These are phyloP conservation scores for Pseudopithomyces maydicus DNA, from an alignment of 2,329 filamentous ascomycete species.

Conservation along the genomic window DNA sequence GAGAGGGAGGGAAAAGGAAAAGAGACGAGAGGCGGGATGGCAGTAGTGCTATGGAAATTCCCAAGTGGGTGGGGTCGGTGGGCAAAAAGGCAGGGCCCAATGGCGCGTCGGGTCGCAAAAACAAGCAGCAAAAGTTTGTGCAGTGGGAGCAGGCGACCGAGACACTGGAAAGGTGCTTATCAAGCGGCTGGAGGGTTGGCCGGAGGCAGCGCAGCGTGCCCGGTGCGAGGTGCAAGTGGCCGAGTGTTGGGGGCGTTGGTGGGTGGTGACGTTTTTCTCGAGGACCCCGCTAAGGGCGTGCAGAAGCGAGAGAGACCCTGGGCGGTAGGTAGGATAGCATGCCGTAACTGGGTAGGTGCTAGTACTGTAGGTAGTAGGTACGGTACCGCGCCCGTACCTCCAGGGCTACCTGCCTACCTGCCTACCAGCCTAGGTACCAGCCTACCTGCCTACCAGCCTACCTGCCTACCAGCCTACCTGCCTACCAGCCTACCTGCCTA, in stretches of 20 bases:
- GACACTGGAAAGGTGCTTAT: neutral
- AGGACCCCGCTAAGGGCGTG: neutral
- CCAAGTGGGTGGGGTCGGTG: constrained; percentile 2
- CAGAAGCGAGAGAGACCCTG: neutral
- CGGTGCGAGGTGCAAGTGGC: neutral
- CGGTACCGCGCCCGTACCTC: no score
- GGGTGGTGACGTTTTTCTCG: neutral
- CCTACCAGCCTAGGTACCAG: no score
- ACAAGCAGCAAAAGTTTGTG: neutral
- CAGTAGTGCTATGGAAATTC: constrained; percentile 1
- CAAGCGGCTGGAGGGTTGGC: no score
- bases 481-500: no score
- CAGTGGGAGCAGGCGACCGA: neutral
- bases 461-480: no score
- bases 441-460: no score
- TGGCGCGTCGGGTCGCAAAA: no score
- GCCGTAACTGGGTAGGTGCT: no score
- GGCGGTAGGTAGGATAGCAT: no score
- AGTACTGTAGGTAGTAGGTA: no score
- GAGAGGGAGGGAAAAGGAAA: neutral
- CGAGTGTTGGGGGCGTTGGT: neutral
- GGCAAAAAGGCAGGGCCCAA: neutral
- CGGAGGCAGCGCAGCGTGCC: no score
- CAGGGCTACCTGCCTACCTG: no score
- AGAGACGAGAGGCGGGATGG: neutral